Evolutionary conservation across 2,329 filamentous ascomycete species (phyloP).

Genomic region (Clonostachys chloroleuca): DNA sequence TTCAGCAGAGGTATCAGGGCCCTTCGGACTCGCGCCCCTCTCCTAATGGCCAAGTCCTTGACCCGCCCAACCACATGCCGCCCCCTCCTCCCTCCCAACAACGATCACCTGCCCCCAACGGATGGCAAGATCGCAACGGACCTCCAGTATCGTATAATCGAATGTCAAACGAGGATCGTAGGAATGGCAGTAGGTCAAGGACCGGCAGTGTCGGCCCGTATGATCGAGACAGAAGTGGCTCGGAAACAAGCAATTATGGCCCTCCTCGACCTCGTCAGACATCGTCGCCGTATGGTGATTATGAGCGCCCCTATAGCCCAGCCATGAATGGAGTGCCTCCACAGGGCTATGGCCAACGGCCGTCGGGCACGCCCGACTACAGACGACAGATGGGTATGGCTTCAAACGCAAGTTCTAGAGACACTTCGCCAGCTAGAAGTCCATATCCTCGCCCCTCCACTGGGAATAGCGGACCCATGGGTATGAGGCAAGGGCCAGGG

Average conservation of each 20-base stretch:
- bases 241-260: constrained; percentile 45
- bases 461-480: constrained; percentile 22
- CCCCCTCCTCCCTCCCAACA: constrained; percentile 6
- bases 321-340: background rate
- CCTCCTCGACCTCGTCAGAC: constrained; percentile 34
- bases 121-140: constrained; percentile 25
- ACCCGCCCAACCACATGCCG: constrained; percentile 1
- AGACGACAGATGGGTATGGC: background rate
- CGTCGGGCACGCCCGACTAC: constrained; percentile 1
- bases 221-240: constrained; percentile 50
- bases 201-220: constrained; percentile 20
- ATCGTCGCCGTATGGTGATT: constrained; percentile 27
- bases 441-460: constrained; percentile 18
- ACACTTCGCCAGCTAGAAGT: constrained; percentile 12
- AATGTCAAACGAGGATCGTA: constrained; percentile 18
- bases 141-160: constrained; percentile 35
- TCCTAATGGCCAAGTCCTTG: background rate
- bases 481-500: constrained; percentile 30
- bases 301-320: constrained; percentile 11
- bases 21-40: background rate
- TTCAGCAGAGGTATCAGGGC: constrained; percentile 34
- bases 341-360: background rate
- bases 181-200: constrained; percentile 19
- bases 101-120: constrained; percentile 26
- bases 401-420: background rate